Conservation (phyloP, 352 stramenopile species). For the Globisporangium polare region DNA sequence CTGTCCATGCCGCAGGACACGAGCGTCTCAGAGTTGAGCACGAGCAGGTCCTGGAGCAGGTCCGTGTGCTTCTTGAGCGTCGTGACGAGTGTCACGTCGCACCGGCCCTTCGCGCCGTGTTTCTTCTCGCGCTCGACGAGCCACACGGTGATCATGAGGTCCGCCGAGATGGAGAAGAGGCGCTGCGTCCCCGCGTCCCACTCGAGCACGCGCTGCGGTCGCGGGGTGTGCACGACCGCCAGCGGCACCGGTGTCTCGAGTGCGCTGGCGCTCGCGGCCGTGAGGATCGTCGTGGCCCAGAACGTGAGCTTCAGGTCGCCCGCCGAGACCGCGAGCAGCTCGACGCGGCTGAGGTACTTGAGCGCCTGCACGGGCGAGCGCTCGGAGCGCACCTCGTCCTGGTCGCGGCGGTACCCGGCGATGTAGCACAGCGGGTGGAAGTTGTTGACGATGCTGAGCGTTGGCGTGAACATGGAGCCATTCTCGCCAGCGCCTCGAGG, state of each 20-base stretch:
- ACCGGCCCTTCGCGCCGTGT: conserved; percentile 34
- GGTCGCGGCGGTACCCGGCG: conserved; percentile 63
- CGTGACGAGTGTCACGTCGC: conserved; percentile 46
- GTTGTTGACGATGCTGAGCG: conserved; percentile 53
- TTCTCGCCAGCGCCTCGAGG: conserved; percentile 10
- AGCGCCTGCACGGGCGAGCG: conserved; percentile 69
- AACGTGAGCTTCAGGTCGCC: conserved; percentile 80
- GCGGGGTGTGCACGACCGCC: conserved; percentile 57
- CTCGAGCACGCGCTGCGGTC: conserved; percentile 67
- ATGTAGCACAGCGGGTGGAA: conserved; percentile 75
- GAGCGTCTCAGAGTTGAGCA: conserved; percentile 67
- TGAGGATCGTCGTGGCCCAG: conserved; percentile 63
- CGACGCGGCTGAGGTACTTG: conserved; percentile 55
- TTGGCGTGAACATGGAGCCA: conserved; percentile 28
- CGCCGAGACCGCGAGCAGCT: conserved; percentile 65
- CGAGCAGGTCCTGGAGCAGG: conserved; percentile 63
- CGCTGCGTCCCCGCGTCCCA: conserved; percentile 50
- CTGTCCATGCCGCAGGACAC: conserved; percentile 77
- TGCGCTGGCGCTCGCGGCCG: conserved; percentile 49
- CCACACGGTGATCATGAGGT: conserved; percentile 69
- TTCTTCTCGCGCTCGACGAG: conserved; percentile 36
- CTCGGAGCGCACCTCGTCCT: conserved; percentile 74
- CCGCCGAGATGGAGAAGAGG: conserved; percentile 71
- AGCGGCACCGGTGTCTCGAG: conserved; percentile 61
- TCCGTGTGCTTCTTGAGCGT: conserved; percentile 69